These are phyloP conservation scores for Entomortierella lignicola DNA, from an alignment of 192 early-diverging fungal species.

Conservation along the genomic window DNA sequence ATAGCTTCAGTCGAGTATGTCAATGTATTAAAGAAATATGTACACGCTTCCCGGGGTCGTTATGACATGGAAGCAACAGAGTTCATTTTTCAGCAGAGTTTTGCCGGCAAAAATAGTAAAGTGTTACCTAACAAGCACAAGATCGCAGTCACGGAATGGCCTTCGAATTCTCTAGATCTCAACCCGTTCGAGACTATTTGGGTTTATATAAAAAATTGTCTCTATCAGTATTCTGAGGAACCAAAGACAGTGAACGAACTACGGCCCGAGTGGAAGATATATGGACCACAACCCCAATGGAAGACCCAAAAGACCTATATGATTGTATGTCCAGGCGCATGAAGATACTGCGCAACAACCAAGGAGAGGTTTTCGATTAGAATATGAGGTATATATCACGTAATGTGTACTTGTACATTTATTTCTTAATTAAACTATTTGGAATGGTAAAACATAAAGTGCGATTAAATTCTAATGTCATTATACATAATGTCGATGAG, in stretches of 20 bases:
- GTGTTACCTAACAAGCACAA: constrained; percentile 4
- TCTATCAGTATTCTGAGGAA: neutral
- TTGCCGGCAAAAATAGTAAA: neutral
- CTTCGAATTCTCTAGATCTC: constrained; percentile 8
- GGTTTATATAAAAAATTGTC: constrained; percentile 4
- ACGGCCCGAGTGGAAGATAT: neutral
- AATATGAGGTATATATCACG: too few species aligned
- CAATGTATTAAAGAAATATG: constrained; percentile 6
- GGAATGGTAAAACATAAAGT: too few species aligned
- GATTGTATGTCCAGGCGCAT: too few species aligned
- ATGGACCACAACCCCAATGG: too few species aligned
- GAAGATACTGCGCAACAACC: too few species aligned
- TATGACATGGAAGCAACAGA: neutral
- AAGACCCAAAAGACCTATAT: too few species aligned
- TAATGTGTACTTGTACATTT: too few species aligned
- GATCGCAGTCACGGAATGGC: constrained; percentile 3
- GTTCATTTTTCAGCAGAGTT: constrained; percentile 3
- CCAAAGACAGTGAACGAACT: constrained; percentile 8
- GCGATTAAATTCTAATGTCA: too few species aligned
- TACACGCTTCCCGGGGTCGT: neutral
- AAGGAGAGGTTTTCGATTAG: too few species aligned
- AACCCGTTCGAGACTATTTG: constrained; percentile 8
- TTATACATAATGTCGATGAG: too few species aligned
- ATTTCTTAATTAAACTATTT: too few species aligned
- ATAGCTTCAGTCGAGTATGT: constrained; percentile 3